phyloP scores from a whole-genome alignment of 78 protist genomes.

The Isochrysis galbana region DNA sequence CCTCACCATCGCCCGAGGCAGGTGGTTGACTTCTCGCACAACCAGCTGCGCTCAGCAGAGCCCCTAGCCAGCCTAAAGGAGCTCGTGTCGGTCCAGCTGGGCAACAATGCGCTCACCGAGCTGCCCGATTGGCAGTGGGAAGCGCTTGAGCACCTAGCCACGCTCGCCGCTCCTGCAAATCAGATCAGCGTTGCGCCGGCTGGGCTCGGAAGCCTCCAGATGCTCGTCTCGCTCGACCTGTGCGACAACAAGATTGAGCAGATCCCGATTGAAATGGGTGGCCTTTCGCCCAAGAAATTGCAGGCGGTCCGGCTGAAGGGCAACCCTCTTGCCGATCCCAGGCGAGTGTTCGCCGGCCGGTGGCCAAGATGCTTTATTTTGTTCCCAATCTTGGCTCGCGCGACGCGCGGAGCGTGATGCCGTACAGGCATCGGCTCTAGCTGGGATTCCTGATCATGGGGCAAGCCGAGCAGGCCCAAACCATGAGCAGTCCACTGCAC shows the following conservation, averaged over 20 bases:
- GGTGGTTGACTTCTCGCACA: background rate
- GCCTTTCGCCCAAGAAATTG: background rate
- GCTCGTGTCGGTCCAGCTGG: background rate
- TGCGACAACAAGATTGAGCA: background rate
- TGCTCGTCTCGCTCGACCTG: background rate
- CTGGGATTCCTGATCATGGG: no score
- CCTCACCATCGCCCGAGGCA: no score
- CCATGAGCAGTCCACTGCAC: no score
- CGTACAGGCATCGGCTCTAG: no score
- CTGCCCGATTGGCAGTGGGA: background rate
- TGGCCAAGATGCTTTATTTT: no score
- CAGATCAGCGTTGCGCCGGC: background rate
- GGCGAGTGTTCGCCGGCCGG: no score
- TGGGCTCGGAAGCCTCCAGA: background rate
- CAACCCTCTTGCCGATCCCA: slow-evolving; percentile 3
- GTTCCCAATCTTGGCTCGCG: no score
- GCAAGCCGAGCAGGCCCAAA: no score
- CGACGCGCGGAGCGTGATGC: no score
- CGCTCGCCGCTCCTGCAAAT: background rate
- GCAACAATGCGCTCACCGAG: background rate
- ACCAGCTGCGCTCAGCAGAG: background rate
- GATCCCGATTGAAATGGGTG: background rate
- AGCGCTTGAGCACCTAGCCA: background rate
- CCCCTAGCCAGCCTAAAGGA: background rate
- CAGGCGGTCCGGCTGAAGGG: background rate